Percentiles rank a stretch among this genome's conserved stretches.
Evolutionary conservation across 306 rosid genomes (phyloP).

Genomic region (Ormosia emarginata): DNA sequence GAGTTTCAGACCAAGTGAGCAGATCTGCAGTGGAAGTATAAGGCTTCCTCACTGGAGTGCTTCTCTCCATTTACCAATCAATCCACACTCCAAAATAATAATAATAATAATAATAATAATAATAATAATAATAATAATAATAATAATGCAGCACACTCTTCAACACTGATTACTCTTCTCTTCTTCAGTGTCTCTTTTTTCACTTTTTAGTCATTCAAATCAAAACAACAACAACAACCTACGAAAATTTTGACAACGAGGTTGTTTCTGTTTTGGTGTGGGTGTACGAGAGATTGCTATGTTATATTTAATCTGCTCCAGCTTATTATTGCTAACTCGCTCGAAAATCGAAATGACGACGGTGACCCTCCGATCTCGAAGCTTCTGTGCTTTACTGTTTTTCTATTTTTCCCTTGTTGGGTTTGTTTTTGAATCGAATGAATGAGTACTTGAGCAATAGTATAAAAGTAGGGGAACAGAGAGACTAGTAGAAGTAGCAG

Average conservation of each 20-base stretch:
- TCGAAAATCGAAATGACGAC: conserved; percentile 31
- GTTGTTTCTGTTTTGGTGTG: no score
- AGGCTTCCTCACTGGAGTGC: conserved; percentile 91
- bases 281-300: neutral
- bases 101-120: neutral
- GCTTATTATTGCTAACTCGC: neutral
- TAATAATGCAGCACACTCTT: no score
- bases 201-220: no score
- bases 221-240: no score
- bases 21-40: conserved; percentile 98
- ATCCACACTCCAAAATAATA: neutral
- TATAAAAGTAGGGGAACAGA: no score
- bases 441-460: no score
- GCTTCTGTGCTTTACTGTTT: neutral
- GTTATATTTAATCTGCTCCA: neutral
- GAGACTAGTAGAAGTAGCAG: no score
- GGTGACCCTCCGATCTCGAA: conserved; percentile 35
- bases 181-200: no score
- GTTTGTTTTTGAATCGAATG: no score
- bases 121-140: neutral
- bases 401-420: no score
- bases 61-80: conserved; percentile 55
- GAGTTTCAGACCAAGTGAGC: conserved; percentile 90
- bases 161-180: no score
- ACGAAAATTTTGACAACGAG: no score